Evolutionary conservation across 2,329 filamentous ascomycete species (phyloP), one percentile per base, ranked within the genome.

Genomic region (Byssochlamys sp.): DNA sequence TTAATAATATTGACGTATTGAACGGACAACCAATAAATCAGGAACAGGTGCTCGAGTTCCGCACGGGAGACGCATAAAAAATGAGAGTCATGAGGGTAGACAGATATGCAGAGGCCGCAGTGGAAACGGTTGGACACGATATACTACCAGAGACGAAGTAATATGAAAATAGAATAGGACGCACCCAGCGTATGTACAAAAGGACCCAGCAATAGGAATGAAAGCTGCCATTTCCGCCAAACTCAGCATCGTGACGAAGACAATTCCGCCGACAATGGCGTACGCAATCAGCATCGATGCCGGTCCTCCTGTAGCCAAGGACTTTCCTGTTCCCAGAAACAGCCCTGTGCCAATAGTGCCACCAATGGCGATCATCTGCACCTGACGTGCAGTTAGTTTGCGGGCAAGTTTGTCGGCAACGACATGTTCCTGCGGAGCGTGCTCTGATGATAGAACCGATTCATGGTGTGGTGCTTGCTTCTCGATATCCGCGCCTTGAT

Each of bases 181-280:
- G 65, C 60, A 77, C 75, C 77, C 78, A 14, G 81, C 79, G 71
- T 80, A 83, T 2, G 79, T 80, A 65, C 79, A 81, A 61, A 82
- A 82, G 1, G 77, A 80, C 1, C 80, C 80, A 3, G 80, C 78
- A 60, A 82, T 76, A 2, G 80, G 80, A 2, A 82, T 71, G 59
- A 77, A 84, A 0, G 82, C 79, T 0, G 82, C 80, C 81, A 85
- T 84, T 62, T 85, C 83, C 2, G 82, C 83, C 27, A 85, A 65
- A 27, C 35, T 19, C 4, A 45, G 35, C 35, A 45, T 45, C 35
- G 35, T 84, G 12, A 81, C 69, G 58, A 82, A 82, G 26, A 85
- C 79, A 58, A 85, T 83, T 6, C 62, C 77, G 26, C 82, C 82
- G 55, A 81, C 78, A 59, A 84, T 80, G 51, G 77, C 70, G 63